phyloP scores from a whole-genome alignment of 1,284 basidiomycete genomes.

The Ceratobasidium sp. region DNA sequence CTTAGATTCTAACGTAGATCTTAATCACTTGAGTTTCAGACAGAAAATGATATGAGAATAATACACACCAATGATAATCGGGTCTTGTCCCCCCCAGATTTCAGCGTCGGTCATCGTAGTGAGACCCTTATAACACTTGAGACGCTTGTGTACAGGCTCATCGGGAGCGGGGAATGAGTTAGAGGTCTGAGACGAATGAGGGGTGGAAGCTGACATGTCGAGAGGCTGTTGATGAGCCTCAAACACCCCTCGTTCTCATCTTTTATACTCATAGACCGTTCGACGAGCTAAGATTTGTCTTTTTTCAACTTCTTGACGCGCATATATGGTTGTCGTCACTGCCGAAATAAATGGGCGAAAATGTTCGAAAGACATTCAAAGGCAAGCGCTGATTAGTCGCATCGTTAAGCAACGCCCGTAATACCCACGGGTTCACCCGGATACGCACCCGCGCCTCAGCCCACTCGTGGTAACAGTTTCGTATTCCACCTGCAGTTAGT shows the following conservation, averaged over 20 bases:
- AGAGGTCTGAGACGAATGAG: not conserved
- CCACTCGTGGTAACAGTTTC: too few relatives aligned
- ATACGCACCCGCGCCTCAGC: too few relatives aligned
- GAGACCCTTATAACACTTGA: constrained; percentile 22
- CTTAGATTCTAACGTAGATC: not conserved
- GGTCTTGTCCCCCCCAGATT: not conserved
- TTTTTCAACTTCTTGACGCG: not conserved
- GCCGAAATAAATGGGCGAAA: not conserved
- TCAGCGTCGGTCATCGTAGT: constrained; percentile 21
- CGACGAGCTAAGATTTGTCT: not conserved
- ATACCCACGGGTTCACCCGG: too few relatives aligned
- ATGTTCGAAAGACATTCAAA: not conserved
- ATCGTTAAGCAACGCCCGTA: too few relatives aligned
- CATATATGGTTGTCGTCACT: constrained; percentile 12
- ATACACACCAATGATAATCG: not conserved
- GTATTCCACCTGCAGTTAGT: too few relatives aligned
- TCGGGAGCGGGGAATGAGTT: not conserved
- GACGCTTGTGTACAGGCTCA: constrained; percentile 12
- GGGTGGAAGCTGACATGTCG: not conserved
- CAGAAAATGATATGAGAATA: not conserved
- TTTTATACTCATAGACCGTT: not conserved
- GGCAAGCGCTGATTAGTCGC: too few relatives aligned
- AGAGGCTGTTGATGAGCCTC: not conserved
- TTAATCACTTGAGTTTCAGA: too few relatives aligned
- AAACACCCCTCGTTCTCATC: not conserved